Evolutionary conservation across 306 rosid species (phyloP).

Genomic region (Cyamopsis tetragonoloba): DNA sequence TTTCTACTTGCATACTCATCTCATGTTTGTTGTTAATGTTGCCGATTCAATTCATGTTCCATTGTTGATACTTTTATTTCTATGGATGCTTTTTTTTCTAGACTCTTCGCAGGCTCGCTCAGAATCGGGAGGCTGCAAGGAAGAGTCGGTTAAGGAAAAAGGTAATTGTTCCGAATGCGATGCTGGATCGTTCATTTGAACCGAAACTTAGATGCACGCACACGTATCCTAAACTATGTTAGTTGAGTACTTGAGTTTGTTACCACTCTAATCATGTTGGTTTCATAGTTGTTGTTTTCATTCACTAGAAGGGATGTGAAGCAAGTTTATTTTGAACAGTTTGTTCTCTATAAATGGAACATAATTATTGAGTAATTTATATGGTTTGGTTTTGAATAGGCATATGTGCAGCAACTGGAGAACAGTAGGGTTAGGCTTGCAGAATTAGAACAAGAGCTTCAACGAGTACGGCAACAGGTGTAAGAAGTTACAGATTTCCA

Average conservation of each 20-base stretch:
- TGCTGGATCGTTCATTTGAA: neutral
- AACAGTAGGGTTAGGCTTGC: constrained; percentile 59
- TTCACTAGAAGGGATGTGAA: no score
- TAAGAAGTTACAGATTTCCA: constrained; percentile 2
- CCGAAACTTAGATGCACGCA: no score
- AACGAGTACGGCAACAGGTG: constrained; percentile 73
- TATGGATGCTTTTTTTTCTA: constrained; percentile 20
- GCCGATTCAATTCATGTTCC: neutral
- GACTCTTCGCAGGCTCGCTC: constrained; percentile 70
- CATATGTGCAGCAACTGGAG: constrained; percentile 84
- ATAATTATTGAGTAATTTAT: constrained; percentile 42
- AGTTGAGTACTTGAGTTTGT: neutral
- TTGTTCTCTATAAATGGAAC: neutral
- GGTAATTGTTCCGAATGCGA: constrained; percentile 31
- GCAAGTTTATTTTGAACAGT: no score
- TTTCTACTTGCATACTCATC: neutral
- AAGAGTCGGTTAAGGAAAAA: constrained; percentile 87
- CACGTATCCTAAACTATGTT: no score
- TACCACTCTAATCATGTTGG: neutral
- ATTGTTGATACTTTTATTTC: neutral
- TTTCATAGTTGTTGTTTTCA: no score
- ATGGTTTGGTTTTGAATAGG: constrained; percentile 66
- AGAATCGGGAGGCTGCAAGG: constrained; percentile 90
- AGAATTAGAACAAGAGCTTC: constrained; percentile 78
- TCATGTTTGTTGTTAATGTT: neutral